phyloP scores from a whole-genome alignment of 805 yeast species.

The Teunomyces funiuensis region DNA sequence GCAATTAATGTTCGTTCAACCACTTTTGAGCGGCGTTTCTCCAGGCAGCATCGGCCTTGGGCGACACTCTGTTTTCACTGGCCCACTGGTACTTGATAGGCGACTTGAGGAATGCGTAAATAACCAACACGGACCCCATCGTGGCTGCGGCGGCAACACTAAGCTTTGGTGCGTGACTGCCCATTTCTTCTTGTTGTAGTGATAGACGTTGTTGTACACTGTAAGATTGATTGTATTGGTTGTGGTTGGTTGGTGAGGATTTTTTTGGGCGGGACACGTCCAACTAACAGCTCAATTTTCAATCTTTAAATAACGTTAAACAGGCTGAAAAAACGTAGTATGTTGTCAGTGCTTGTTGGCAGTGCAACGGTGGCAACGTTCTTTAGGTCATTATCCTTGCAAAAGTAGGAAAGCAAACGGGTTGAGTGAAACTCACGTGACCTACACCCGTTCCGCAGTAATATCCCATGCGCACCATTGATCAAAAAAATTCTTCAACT shows the following conservation, averaged over 20 bases:
- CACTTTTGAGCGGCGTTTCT: constrained; percentile 46
- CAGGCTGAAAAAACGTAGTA: background rate
- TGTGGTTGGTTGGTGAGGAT: constrained; percentile 9
- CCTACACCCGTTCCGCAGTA: background rate
- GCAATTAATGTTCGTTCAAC: constrained; percentile 29
- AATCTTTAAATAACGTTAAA: background rate
- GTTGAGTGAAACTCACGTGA: constrained; percentile 2
- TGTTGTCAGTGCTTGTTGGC: too few relatives aligned
- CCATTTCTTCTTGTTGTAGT: constrained; percentile 9
- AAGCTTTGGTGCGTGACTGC: constrained; percentile 42
- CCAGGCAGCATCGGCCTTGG: constrained; percentile 49
- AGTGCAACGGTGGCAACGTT: background rate
- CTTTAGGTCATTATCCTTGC: background rate
- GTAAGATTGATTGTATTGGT: constrained; percentile 14
- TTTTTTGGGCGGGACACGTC: constrained; percentile 4
- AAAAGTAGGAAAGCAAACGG: too few relatives aligned
- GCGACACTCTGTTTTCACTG: constrained; percentile 43
- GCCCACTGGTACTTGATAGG: constrained; percentile 44
- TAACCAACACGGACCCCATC: constrained; percentile 41
- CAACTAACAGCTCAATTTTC: background rate
- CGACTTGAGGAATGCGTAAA: constrained; percentile 39
- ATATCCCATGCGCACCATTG: background rate
- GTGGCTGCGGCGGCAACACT: constrained; percentile 41
- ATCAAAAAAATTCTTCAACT: constrained; percentile 4
- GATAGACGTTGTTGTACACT: background rate